Conservation (phyloP, 768 basidiomycete species). For the Amyloporia xantha region DNA sequence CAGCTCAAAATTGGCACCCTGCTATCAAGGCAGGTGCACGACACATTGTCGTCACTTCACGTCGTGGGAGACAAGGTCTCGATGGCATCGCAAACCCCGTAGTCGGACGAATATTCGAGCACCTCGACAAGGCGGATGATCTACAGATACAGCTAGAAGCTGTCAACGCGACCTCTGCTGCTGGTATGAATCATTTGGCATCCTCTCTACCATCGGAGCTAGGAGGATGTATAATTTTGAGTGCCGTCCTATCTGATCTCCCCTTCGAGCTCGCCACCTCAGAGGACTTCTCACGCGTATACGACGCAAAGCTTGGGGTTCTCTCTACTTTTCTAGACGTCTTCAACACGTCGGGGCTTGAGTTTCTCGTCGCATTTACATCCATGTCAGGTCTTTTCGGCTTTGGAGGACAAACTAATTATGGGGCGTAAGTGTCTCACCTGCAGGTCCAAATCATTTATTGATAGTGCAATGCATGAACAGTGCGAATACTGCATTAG, state of each 20-base stretch:
- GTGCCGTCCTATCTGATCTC: conserved; percentile 7
- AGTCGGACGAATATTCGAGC: conserved; percentile 4
- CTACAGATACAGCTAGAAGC: conserved; percentile 6
- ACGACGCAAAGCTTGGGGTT: conserved; percentile 7
- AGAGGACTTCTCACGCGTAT: conserved; percentile 6
- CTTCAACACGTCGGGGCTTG: conserved; percentile 3
- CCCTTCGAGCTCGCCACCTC: conserved; percentile 9
- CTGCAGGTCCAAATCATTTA: neutral
- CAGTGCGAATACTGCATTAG: conserved; percentile 11
- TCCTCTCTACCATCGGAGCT: conserved; percentile 1
- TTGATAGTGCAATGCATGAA: neutral
- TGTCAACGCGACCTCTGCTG: conserved; percentile 3
- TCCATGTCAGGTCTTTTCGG: conserved; percentile 16
- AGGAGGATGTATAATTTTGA: conserved; percentile 15
- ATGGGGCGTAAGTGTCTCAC: conserved; percentile 9
- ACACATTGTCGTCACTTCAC: conserved; percentile 15
- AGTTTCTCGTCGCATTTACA: conserved; percentile 18
- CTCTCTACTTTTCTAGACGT: conserved; percentile 3
- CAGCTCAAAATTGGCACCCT: too few species aligned
- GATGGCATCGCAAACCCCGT: neutral
- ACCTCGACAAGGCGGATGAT: conserved; percentile 4
- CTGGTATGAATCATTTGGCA: conserved; percentile 1
- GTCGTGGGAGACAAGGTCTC: conserved; percentile 6
- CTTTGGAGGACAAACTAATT: conserved; percentile 12
- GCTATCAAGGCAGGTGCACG: conserved; percentile 24